Evolutionary conservation across 108 stramenopile genomes (phyloP).

Genomic region (Nitzschia sp.): DNA sequence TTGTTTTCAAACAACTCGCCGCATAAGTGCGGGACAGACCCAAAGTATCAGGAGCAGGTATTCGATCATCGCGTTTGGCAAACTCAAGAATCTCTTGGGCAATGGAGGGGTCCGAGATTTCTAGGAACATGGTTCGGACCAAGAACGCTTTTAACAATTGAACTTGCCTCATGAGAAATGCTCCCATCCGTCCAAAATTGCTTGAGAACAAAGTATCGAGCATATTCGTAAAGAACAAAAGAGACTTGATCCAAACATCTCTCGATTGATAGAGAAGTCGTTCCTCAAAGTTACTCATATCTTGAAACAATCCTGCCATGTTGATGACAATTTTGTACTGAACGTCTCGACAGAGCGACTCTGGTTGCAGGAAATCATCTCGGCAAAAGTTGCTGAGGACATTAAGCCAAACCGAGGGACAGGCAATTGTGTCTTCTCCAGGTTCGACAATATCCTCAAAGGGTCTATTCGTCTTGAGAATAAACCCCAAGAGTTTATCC

Average conservation of each 20-base stretch:
- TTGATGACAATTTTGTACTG: conserved; percentile 38
- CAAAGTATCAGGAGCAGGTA: conserved; percentile 19
- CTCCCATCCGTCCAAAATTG: conserved; percentile 10
- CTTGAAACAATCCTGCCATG: conserved; percentile 33
- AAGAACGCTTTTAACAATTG: conserved; percentile 15
- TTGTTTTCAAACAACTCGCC: conserved; percentile 23
- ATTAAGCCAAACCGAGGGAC: conserved; percentile 37
- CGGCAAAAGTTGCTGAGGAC: conserved; percentile 22
- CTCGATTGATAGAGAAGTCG: conserved; percentile 24
- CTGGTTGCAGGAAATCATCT: conserved; percentile 32
- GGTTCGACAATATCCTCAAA: conserved; percentile 18
- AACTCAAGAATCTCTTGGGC: conserved; percentile 5
- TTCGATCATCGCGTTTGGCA: conserved; percentile 17
- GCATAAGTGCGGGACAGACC: conserved; percentile 23
- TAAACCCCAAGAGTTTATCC: conserved; percentile 29
- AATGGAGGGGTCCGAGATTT: conserved; percentile 17
- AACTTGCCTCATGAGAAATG: conserved; percentile 28
- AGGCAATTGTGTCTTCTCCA: not conserved
- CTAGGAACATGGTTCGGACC: conserved; percentile 20
- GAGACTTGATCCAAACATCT: conserved; percentile 33
- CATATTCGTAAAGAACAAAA: conserved; percentile 26
- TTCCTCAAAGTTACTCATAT: conserved; percentile 26
- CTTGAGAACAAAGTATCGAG: conserved; percentile 24
- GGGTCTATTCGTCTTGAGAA: conserved; percentile 24
- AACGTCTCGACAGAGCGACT: conserved; percentile 12